Conservation (phyloP, 495 filamentous ascomycete species). For the Lindgomyces ingoldianus region DNA sequence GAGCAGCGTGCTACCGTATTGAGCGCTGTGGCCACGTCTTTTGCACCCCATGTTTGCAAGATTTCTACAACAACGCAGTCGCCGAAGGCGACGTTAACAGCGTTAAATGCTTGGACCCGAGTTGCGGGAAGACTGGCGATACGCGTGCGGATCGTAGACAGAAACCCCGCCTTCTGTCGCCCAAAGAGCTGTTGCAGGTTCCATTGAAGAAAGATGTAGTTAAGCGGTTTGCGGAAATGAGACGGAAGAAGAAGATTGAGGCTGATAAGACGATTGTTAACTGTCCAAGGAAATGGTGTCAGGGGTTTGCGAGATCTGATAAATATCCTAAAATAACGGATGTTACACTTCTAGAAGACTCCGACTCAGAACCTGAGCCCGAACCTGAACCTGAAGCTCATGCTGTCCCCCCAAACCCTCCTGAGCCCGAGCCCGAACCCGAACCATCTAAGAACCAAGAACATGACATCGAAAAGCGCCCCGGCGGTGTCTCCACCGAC, state of each 20-base stretch:
- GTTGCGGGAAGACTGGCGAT: conserved; percentile 51
- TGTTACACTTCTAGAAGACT: conserved; percentile 47
- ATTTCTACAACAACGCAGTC: conserved; percentile 87
- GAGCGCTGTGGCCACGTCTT: conserved; percentile 86
- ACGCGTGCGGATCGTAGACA: conserved; percentile 47
- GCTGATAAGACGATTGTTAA: conserved; percentile 91
- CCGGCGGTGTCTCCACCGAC: conserved; percentile 42
- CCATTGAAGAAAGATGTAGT: conserved; percentile 71
- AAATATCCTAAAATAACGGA: conserved; percentile 71
- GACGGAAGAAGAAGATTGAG: conserved; percentile 88
- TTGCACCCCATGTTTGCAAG: conserved; percentile 78
- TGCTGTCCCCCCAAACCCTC: too few species aligned
- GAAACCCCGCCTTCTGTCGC: conserved; percentile 68
- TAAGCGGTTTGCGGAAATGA: conserved; percentile 82
- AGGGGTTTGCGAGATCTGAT: conserved; percentile 81
- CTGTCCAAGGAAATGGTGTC: conserved; percentile 91
- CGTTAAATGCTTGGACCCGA: conserved; percentile 74
- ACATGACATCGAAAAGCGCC: not conserved
- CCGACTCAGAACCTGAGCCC: conserved; percentile 44
- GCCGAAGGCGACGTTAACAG: conserved; percentile 75
- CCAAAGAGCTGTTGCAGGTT: conserved; percentile 86
- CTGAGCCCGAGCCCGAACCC: too few species aligned
- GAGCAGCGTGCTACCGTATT: conserved; percentile 73
- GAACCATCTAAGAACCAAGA: conserved; percentile 34
- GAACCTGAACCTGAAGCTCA: not conserved